Evolutionary conservation across 169 alveolate genomes (phyloP).

Genomic region (Amoebophrya sp.): DNA sequence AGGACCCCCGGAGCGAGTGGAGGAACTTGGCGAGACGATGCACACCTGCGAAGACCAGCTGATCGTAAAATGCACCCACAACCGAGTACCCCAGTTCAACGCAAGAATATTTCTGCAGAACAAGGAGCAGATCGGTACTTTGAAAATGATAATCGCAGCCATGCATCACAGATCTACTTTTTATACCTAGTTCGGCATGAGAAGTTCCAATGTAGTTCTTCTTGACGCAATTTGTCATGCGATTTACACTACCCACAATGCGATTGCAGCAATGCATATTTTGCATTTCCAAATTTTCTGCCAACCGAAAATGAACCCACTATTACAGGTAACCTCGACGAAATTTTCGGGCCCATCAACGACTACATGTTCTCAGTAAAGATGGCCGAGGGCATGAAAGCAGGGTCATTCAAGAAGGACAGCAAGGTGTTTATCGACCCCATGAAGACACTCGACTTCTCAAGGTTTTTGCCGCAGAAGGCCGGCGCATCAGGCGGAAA

Average conservation of each 20-base stretch:
- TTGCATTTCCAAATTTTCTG: no score
- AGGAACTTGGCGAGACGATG: not conserved
- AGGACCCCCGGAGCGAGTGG: not conserved
- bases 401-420: not conserved
- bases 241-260: not conserved
- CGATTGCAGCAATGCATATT: not conserved
- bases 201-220: no score
- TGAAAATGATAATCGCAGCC: no score
- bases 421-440: not conserved
- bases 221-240: not conserved
- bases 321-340: not conserved
- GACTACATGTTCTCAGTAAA: not conserved
- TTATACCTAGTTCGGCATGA: no score
- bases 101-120: not conserved
- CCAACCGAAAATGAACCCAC: not conserved
- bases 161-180: no score
- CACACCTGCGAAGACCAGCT: slow-evolving; percentile 1
- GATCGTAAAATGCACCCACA: slow-evolving; percentile 19
- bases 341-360: not conserved
- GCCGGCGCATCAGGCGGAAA: not conserved
- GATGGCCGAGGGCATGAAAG: slow-evolving; percentile 15
- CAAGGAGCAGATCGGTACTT: slow-evolving; percentile 1
- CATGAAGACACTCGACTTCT: not conserved
- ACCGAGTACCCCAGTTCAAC: not conserved
- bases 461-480: not conserved